Conservation (phyloP, 495 filamentous ascomycete species). For the Xylaria sp. region DNA sequence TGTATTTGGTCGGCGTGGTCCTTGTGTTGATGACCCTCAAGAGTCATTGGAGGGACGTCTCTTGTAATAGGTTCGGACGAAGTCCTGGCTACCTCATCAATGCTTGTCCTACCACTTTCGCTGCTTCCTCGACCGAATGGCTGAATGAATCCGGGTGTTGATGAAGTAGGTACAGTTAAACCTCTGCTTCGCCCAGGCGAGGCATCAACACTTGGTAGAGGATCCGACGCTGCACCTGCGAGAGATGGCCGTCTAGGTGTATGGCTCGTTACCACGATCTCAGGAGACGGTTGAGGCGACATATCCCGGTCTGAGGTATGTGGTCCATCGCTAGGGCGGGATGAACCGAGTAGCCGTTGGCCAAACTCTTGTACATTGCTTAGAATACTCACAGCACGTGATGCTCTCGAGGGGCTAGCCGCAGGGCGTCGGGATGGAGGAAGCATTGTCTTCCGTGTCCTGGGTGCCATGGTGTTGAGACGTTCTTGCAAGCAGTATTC, state of each 20-base stretch:
- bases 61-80: slow-evolving; percentile 40
- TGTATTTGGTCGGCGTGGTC: slow-evolving; percentile 16
- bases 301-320: slow-evolving; percentile 16
- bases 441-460: slow-evolving; percentile 12
- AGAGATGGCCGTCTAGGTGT: slow-evolving; percentile 36
- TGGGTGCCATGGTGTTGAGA: slow-evolving; percentile 43
- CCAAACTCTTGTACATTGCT: slow-evolving; percentile 34
- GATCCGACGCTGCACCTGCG: slow-evolving; percentile 33
- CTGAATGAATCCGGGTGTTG: slow-evolving; percentile 34
- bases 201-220: slow-evolving; percentile 18
- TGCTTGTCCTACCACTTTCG: slow-evolving; percentile 8
- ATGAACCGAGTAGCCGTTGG: slow-evolving; percentile 32
- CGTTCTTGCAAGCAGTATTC: slow-evolving; percentile 51
- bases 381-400: slow-evolving; percentile 32
- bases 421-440: slow-evolving; percentile 24
- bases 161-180: slow-evolving; percentile 39
- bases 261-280: slow-evolving; percentile 47
- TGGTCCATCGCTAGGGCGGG: slow-evolving; percentile 25
- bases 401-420: slow-evolving; percentile 26
- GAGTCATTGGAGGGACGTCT: slow-evolving; percentile 25
- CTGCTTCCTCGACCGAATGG: slow-evolving; percentile 42
- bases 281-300: slow-evolving; percentile 36
- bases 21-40: slow-evolving; percentile 17
- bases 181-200: slow-evolving; percentile 32
- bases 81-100: slow-evolving; percentile 31